phyloP scores from a whole-genome alignment of 305 asterid genomes.

The Fraxinus paxiana region DNA sequence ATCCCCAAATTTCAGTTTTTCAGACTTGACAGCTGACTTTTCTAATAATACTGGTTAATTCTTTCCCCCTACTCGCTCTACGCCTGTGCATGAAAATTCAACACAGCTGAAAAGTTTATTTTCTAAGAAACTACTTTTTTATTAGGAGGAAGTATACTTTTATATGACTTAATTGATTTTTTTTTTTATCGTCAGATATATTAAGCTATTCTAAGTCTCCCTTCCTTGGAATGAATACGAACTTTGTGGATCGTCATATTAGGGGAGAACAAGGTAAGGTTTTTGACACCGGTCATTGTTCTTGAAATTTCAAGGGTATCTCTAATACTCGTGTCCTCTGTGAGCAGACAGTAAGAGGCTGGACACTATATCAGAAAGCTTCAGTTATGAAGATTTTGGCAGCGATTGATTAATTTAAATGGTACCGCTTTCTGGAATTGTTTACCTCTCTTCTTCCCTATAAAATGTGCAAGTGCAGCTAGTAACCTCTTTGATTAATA shows the following conservation, averaged over 20 bases:
- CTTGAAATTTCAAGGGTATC: not conserved
- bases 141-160: not conserved
- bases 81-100: not conserved
- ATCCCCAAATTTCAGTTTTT: constrained; percentile 74
- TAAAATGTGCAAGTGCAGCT: not conserved
- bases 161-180: constrained; percentile 23
- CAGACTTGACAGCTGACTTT: constrained; percentile 74
- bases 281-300: not conserved
- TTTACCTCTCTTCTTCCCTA: not conserved
- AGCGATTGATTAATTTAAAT: constrained; percentile 31
- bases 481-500: not conserved
- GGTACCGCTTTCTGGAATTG: constrained; percentile 17
- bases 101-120: not conserved
- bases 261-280: constrained; percentile 55
- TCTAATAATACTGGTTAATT: constrained; percentile 57
- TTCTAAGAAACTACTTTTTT: not conserved
- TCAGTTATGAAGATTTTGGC: constrained; percentile 45
- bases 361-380: constrained; percentile 48
- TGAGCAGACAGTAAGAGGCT: constrained; percentile 42
- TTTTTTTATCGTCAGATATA: constrained; percentile 44
- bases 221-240: constrained; percentile 47
- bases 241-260: constrained; percentile 45
- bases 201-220: constrained; percentile 68
- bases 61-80: constrained; percentile 20
- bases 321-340: not conserved